Percentiles rank a stretch among this genome's conserved stretches.
Conservation (phyloP, 228 moss, liverwort and hornwort species). For the Sphagnum magellanicum region DNA sequence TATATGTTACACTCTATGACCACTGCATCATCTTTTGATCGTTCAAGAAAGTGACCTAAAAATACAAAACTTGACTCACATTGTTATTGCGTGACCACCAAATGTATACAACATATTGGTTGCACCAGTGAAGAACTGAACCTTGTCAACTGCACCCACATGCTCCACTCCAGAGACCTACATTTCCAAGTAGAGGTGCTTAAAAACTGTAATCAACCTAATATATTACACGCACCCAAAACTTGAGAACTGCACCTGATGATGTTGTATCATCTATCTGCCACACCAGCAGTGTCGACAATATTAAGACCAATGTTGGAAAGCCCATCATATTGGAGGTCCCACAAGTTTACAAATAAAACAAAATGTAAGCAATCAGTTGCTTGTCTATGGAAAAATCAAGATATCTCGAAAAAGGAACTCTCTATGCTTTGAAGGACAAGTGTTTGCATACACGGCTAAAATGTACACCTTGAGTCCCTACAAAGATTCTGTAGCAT, state of each 20-base stretch:
- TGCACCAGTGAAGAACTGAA: constrained; percentile 60
- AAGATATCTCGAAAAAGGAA: too few relatives aligned
- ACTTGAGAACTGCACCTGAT: neutral
- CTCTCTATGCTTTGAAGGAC: too few relatives aligned
- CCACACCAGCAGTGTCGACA: neutral
- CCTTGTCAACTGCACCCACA: constrained; percentile 20
- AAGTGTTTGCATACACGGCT: too few relatives aligned
- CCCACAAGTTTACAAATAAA: neutral
- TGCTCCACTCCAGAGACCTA: constrained; percentile 41
- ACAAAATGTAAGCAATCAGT: neutral
- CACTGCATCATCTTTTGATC: too few relatives aligned
- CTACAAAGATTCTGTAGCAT: too few relatives aligned
- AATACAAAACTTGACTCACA: constrained; percentile 18
- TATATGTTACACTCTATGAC: too few relatives aligned
- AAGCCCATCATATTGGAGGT: too few relatives aligned
- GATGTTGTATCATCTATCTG: neutral
- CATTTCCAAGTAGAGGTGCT: neutral
- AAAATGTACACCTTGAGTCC: too few relatives aligned
- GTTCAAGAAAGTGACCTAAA: neutral
- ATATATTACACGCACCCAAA: neutral
- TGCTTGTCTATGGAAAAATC: too few relatives aligned
- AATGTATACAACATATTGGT: constrained; percentile 67
- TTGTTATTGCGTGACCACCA: constrained; percentile 53
- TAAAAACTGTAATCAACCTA: neutral
- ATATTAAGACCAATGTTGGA: too few relatives aligned